These are phyloP conservation scores for Arthrobotrys musiformis DNA, from an alignment of 2,329 filamentous ascomycete species.

Conservation along the genomic window DNA sequence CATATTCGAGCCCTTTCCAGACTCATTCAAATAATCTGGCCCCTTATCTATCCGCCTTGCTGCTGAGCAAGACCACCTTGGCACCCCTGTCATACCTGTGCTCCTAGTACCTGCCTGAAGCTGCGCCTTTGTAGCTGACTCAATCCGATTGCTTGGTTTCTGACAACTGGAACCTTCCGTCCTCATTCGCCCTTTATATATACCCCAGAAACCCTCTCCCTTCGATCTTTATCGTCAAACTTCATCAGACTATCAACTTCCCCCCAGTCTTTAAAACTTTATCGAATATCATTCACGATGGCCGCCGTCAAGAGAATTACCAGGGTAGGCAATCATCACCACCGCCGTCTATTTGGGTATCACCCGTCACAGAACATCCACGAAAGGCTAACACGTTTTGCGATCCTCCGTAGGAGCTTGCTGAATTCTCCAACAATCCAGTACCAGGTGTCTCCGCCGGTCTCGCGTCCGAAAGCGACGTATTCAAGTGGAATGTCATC, in stretches of 20 bases:
- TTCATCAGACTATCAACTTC: background rate
- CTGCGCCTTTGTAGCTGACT: slow-evolving; percentile 54
- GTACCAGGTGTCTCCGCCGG: slow-evolving; percentile 70
- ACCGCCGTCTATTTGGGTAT: too few relatives aligned
- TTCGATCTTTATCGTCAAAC: background rate
- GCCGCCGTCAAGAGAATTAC: slow-evolving; percentile 43
- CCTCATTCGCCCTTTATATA: slow-evolving; percentile 12
- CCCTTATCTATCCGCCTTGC: background rate
- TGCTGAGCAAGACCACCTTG: slow-evolving; percentile 12
- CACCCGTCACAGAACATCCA: too few relatives aligned
- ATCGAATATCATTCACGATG: slow-evolving; percentile 12
- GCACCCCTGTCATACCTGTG: slow-evolving; percentile 6
- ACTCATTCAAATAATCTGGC: background rate
- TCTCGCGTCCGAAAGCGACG: slow-evolving; percentile 72
- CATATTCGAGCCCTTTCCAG: background rate
- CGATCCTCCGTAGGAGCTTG: slow-evolving; percentile 68
- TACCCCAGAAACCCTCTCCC: background rate
- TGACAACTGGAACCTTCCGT: slow-evolving; percentile 13
- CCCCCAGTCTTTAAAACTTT: background rate
- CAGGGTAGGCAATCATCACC: slow-evolving; percentile 29
- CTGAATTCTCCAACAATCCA: slow-evolving; percentile 69
- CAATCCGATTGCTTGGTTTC: slow-evolving; percentile 24
- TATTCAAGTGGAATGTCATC: slow-evolving; percentile 75
- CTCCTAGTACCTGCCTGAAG: slow-evolving; percentile 24
- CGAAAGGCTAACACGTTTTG: slow-evolving; percentile 10